Conservation (phyloP, 108 stramenopile species). For the Tribonema minus region DNA sequence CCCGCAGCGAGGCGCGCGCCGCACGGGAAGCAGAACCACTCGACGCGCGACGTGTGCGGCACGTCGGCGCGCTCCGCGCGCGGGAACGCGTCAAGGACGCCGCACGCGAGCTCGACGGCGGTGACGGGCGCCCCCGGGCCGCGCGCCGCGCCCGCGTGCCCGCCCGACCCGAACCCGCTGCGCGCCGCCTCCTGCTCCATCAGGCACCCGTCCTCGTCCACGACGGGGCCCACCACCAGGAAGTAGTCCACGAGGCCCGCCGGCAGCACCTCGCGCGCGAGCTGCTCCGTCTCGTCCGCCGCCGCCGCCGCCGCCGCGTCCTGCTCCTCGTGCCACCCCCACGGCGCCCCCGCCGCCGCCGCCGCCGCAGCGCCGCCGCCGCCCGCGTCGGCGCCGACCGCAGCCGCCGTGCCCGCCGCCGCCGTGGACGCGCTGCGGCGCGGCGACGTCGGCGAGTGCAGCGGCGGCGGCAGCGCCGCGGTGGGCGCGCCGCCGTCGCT, state of each 20-base stretch:
- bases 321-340: no score
- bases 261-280: constrained; percentile 38
- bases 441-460: no score
- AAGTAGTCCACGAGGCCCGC: constrained; percentile 46
- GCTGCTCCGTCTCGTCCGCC: no score
- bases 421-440: no score
- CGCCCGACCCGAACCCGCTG: constrained; percentile 28
- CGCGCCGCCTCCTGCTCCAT: constrained; percentile 17
- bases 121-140: constrained; percentile 7
- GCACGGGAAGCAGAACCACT: constrained; percentile 42
- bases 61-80: constrained; percentile 16
- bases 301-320: no score
- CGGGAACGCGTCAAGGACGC: constrained; percentile 30
- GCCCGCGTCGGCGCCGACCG: no score
- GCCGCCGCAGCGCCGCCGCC: no score
- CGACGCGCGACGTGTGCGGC: no score
- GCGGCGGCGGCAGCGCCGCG: no score
- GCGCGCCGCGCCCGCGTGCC: background rate
- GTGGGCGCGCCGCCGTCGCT: no score
- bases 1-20: constrained; percentile 3
- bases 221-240: constrained; percentile 29
- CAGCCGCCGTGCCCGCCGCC: no score
- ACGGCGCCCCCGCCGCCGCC: no score
- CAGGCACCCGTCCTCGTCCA: constrained; percentile 1
- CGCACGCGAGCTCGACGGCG: constrained; percentile 21